phyloP scores from a whole-genome alignment of 805 yeast genomes.

The Saccharomycopsis lassenensis region DNA sequence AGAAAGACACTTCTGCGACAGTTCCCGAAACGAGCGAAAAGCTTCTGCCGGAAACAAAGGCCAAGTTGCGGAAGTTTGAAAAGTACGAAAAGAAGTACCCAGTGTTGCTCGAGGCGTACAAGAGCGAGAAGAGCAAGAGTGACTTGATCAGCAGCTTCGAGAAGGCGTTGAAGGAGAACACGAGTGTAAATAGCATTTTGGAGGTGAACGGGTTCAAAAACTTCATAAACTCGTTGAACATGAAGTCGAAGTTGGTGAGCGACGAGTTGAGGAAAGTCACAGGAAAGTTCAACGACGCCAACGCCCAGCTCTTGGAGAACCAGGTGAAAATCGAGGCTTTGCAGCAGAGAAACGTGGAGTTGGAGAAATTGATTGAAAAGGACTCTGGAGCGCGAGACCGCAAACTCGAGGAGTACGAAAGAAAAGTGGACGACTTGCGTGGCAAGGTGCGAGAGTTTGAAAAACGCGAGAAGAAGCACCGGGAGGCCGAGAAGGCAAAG shows the following conservation, averaged over 20 bases:
- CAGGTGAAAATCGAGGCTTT: constrained; percentile 18
- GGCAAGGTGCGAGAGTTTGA: constrained; percentile 18
- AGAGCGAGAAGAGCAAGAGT: constrained; percentile 59
- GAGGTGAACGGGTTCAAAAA: constrained; percentile 65
- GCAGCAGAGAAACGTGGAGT: constrained; percentile 12
- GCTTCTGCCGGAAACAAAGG: constrained; percentile 33
- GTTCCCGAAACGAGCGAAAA: constrained; percentile 16
- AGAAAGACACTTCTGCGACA: constrained; percentile 6
- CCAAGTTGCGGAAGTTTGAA: constrained; percentile 60
- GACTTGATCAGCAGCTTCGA: constrained; percentile 56
- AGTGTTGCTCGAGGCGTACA: constrained; percentile 69
- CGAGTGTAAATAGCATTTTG: constrained; percentile 67
- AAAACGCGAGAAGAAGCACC: constrained; percentile 7
- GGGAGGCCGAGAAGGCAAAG: constrained; percentile 19
- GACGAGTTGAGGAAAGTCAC: constrained; percentile 48
- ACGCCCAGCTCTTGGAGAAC: constrained; percentile 16
- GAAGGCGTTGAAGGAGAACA: constrained; percentile 57
- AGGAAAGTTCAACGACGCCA: constrained; percentile 19
- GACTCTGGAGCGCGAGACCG: constrained; percentile 3
- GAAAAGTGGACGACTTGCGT: constrained; percentile 14
- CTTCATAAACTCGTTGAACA: constrained; percentile 51
- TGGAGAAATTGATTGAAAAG: constrained; percentile 14
- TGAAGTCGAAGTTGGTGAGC: constrained; percentile 49
- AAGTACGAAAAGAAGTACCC: constrained; percentile 93
- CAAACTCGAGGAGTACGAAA: constrained; percentile 10